Percentiles rank a stretch among this genome's conserved stretches.
Conservation (phyloP, 2,329 filamentous ascomycete species). For the Colletotrichum limetticola region DNA sequence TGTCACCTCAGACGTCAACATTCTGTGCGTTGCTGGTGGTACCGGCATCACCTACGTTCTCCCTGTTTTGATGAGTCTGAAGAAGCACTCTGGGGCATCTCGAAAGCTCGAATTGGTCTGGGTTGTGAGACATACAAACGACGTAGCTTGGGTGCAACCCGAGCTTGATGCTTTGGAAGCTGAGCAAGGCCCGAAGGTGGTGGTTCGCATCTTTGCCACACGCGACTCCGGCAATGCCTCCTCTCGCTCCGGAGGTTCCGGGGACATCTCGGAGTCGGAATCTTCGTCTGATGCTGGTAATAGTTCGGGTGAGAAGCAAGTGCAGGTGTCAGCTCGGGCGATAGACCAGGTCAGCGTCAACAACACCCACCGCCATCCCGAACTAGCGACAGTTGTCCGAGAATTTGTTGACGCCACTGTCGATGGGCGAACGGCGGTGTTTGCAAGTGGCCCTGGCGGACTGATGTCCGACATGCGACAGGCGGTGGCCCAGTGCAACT, state of each 20-base stretch:
- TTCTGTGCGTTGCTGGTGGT: constrained; percentile 52
- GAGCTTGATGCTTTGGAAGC: constrained; percentile 63
- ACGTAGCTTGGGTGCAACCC: constrained; percentile 67
- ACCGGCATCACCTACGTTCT: constrained; percentile 54
- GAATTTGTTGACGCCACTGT: constrained; percentile 60
- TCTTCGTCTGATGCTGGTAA: constrained; percentile 13
- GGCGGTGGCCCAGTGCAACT: constrained; percentile 65
- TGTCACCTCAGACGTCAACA: constrained; percentile 51
- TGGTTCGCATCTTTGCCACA: constrained; percentile 69
- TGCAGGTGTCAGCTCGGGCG: constrained; percentile 35
- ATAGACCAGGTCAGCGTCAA: constrained; percentile 24
- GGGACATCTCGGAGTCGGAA: constrained; percentile 21
- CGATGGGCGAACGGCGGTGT: constrained; percentile 63
- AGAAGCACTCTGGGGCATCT: constrained; percentile 38
- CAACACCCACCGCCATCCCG: constrained; percentile 49
- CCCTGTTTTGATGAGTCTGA: constrained; percentile 55
- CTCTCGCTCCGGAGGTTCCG: constrained; percentile 37
- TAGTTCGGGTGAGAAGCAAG: constrained; percentile 39
- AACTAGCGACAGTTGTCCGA: constrained; percentile 57
- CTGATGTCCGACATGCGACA: constrained; percentile 69
- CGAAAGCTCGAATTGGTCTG: constrained; percentile 71
- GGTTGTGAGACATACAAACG: constrained; percentile 65
- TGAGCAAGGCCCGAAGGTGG: constrained; percentile 51
- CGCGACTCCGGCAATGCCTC: constrained; percentile 50
- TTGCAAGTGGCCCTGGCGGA: constrained; percentile 68